A percentile compares a stretch with the other conserved stretches of the same genome.
Evolutionary conservation across 345 rosid species (phyloP).

Genomic region (Isatis tinctoria): DNA sequence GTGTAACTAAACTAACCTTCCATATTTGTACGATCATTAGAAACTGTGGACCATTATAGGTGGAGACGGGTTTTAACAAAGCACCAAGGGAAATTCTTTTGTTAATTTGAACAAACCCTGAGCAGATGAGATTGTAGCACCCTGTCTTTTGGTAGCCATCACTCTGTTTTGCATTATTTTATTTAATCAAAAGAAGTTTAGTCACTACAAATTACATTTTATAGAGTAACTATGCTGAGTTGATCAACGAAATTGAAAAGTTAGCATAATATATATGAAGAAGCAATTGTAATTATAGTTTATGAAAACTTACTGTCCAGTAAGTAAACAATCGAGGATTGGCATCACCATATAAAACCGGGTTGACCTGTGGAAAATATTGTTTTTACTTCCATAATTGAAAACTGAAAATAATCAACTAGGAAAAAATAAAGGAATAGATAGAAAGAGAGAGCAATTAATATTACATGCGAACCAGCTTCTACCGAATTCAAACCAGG

Average conservation of each 20-base stretch:
- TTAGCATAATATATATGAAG: not conserved
- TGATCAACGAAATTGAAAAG: not conserved
- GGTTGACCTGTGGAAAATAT: not conserved
- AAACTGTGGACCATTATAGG: not conserved
- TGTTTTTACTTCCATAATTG: no score
- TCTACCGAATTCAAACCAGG: slow-evolving; percentile 49
- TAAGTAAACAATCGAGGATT: not conserved
- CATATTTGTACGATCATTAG: not conserved
- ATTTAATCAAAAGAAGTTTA: not conserved
- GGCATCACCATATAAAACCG: not conserved
- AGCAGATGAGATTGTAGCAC: slow-evolving; percentile 59
- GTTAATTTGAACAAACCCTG: slow-evolving; percentile 60
- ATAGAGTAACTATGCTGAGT: not conserved
- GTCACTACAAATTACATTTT: not conserved
- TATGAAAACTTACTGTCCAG: not conserved
- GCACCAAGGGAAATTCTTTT: slow-evolving; percentile 54
- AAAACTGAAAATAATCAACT: no score
- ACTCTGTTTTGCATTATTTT: slow-evolving; percentile 26
- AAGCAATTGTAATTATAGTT: slow-evolving; percentile 27
- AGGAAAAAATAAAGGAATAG: no score
- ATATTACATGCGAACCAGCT: slow-evolving; percentile 13
- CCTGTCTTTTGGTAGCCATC: slow-evolving; percentile 63
- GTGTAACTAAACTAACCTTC: not conserved
- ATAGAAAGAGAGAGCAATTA: no score
- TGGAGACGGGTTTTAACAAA: not conserved